A percentile compares a stretch with the other conserved stretches of the same genome.
These are phyloP conservation scores for Pyrenophora teres DNA, from an alignment of 2,329 filamentous ascomycete genomes.

Conservation along the genomic window DNA sequence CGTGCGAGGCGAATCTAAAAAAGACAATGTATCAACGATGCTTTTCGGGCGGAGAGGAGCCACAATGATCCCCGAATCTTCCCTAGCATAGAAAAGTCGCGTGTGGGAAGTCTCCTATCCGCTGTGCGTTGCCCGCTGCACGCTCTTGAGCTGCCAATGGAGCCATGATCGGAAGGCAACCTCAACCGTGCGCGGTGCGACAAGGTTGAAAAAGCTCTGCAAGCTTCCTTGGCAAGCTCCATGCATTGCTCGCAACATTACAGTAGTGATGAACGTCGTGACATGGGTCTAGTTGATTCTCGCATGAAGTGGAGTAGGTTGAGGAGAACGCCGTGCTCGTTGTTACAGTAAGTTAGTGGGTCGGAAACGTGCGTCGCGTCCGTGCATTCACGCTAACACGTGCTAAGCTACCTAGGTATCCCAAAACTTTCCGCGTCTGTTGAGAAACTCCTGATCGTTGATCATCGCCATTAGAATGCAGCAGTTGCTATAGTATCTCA, in stretches of 20 bases:
- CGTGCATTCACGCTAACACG: conserved; percentile 12
- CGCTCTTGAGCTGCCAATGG: conserved; percentile 3
- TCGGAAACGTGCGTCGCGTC: conserved; percentile 9
- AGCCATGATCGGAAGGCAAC: conserved; percentile 11
- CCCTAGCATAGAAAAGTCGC: conserved; percentile 1
- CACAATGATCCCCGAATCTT: not conserved
- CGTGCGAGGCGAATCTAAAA: conserved; percentile 2
- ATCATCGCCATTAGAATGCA: conserved; percentile 9
- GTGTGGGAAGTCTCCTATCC: conserved; percentile 11
- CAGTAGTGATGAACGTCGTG: conserved; percentile 7
- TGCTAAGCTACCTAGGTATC: not conserved
- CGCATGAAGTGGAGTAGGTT: conserved; percentile 6
- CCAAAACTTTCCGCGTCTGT: conserved; percentile 6
- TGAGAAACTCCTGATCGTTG: conserved; percentile 11
- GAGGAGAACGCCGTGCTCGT: conserved; percentile 7
- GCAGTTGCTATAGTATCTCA: conserved; percentile 1
- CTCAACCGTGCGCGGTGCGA: conserved; percentile 9
- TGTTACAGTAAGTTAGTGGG: not conserved
- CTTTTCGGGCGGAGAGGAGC: conserved; percentile 14
- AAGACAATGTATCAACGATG: conserved; percentile 4
- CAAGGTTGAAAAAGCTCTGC: conserved; percentile 10
- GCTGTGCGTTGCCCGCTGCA: conserved; percentile 6
- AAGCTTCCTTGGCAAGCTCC: conserved; percentile 13
- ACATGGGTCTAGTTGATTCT: conserved; percentile 11
- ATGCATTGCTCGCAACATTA: not conserved